Base-by-base conservation (phyloP, 139 green algal genomes). In the Chlorella sp. region DNA sequence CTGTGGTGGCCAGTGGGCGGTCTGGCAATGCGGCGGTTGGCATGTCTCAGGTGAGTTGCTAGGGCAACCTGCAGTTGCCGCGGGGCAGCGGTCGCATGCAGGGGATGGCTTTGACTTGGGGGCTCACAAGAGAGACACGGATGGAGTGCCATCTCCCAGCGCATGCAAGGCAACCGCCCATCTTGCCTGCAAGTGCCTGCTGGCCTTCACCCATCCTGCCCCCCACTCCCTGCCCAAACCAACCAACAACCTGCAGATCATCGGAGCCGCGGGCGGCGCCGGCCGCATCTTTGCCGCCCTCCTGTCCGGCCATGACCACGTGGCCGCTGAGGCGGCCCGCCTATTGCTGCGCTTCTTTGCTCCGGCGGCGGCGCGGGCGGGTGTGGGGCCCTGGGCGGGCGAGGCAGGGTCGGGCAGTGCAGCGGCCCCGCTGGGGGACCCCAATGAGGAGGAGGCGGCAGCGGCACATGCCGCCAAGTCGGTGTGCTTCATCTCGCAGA, bases 341-440 rank as follows among this genome's bases (percentile, higher is more conserved):
- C 89, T 98, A 62, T 89, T 98, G 75, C 76, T 90, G 36, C 84
- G 95, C 16, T 86, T 98, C 65, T 96, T 92, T 83, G 89, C 94
- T 6, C 94, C 94, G 24, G 82, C 83, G 5, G 81, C 92, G 1
- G 89, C 84, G 1, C 72, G 92, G 6, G 78, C 75, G 30, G 94
- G 94, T 0, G 68, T 78, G 43, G 64, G 62, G 11, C 80, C 90
- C 67, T 90, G 89, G 85, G 43, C 34, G 36, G 79, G 43, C 44
- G 56, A 30, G 26, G 56, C 76, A 22, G 34, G 44, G 43, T 2
- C 28, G 43, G 43, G 30, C 64, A 70, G 13, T 38, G 64, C 30
- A 24, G 51, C 28, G 41, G 64, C 32, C 2, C 64, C 30, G n/a
- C 51, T 20, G 1, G 62, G 28, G 3, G 20, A 80, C 13, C 56